Base-by-base conservation (phyloP, 148 eudicot species). In the Chenopodium formosanum region DNA sequence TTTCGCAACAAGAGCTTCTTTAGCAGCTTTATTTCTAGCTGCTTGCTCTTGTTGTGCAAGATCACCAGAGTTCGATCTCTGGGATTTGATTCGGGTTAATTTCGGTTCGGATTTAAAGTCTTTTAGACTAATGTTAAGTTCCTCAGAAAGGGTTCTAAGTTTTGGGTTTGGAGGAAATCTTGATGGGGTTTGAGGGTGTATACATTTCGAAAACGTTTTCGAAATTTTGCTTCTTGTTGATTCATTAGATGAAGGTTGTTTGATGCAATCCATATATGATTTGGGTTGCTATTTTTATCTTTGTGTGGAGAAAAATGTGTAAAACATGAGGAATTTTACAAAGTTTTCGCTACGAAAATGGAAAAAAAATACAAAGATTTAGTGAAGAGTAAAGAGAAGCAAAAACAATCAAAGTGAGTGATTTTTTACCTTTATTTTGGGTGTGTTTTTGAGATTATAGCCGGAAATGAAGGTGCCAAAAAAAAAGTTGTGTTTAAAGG, bases 1-100 rank as follows among this genome's bases (percentile, higher is more conserved):
- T 82, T 89, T 88, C 0, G 99, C 91, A 14, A 94, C 69, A 2
- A 96, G 83, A 27, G 99, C 95, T 47, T 92, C 94, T 84, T 89
- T 85, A 6, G 87, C 80, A 0, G 90, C 94, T 40, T 84, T 86
- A 82, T 63, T 52, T 37, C 64, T 71, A 14, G 19, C 34, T 1
- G 80, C 65, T 23, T 66, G 75, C 76, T 84, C 34, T 76, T 76
- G 71, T 56, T 75, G 76, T 52, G 23, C 4, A 23, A 9, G 62
- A 74, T 72, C 76, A 2, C 72, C 83, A 16, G 83, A 73, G 60
- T 60, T 77, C 3, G 73, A 13, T 70, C 48, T 83, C 31, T 80
- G 88, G 62, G 88, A 81, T 62, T 75, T 86, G 20, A 68, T 74
- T 4, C 76, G 66, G 16, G 69, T 78, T 12, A 84, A 73, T 52